Base-by-base conservation (phyloP, 1,284 basidiomycete species). In the Sporisorium reilianum region DNA sequence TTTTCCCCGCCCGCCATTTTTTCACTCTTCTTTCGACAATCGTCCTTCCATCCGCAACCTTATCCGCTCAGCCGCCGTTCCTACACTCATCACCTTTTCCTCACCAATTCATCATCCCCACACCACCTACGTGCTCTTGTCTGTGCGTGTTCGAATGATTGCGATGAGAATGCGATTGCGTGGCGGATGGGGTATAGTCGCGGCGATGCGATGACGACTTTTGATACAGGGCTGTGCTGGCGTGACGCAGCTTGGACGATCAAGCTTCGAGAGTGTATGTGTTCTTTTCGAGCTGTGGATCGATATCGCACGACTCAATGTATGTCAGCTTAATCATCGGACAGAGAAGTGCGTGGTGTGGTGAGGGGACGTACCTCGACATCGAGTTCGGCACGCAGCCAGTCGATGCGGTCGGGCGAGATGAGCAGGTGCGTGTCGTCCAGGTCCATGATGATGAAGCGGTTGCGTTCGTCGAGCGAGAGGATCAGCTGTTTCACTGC, bases 401-500 rank as follows among this genome's bases (percentile, higher is more conserved):
- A 87, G 74, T 90, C 91, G 80, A 94, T 91, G 58, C 91, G 89
- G 67, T 94, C 93, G 0, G 91, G 90, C 78, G 91, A 91, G 84
- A 94, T 91, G 49, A 95, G 89, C 0, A 95, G 82, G 85, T 94
- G 93, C 57, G 90, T 89, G 69, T 94, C 92, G 81, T 95, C 93
- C 28, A 95, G 84, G 78, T 95, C 93, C 80, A 94, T 91, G 63
- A 94, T 92, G 76, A 95, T 91, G 85, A 95, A 95, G 22, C 81
- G 76, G 26, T 81, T 78, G 10, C 76, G 64, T 85, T 93, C 91
- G 84, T 95, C 92, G 88, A 95, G 89, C 16, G 89, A 87, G 40
- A 94, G 87, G 28, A 94, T 88, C 59, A 95, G 94, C 83, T 95
- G 93, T 85, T 95, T 95, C 56, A 94, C 93, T 4, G 93, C 93